Base-by-base conservation (phyloP, 1,284 basidiomycete genomes). In the Trichosporon inkin region DNA sequence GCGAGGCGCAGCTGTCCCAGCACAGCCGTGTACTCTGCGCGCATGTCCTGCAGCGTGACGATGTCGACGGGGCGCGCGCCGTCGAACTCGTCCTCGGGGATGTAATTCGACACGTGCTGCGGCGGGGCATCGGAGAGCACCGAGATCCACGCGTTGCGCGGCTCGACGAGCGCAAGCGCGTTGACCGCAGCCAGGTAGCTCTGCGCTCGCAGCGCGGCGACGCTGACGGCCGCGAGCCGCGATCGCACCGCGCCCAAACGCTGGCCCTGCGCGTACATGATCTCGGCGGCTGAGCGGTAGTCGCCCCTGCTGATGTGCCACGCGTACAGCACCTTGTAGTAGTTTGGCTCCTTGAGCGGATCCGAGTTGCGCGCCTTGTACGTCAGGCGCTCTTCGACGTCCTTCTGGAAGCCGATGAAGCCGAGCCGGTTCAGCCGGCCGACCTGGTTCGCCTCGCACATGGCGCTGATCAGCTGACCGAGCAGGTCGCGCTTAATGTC, bases 281-380 rank as follows among this genome's bases (percentile, higher is more conserved):
- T 87, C 58, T 89, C 83, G 11, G 89, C 89, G 57, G 92, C 92
- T 71, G 85, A 90, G 55, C 90, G 84, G 79, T 92, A 92, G 73
- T 96, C 91, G 35, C 89, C 89, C 74, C 89, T 82, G 56, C 84
- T 83, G 64, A 88, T 85, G 75, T 92, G 88, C 90, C 93, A 99
- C 53, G 92, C 88, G 80, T 98, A 97, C n/a, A 99, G 80, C 60
- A 99, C 90, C 67, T 86, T 84, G 54, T 92, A 90, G 81, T 97
- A 99, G 72, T 88, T 88, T 0, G 94, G 94, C 44, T 82, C 83
- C 41, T 87, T 81, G 55, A 90, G 84, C 49, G 95, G 92, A 79
- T 98, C 90, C 19, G 88, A 89, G 76, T 98, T 96, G 63, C 94
- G 85, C 10, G 92, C 92, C 78, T 97, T 96, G 82, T 96, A 98